phyloP scores from a whole-genome alignment of 2,329 filamentous ascomycete species.

The Amauroascus niger region DNA sequence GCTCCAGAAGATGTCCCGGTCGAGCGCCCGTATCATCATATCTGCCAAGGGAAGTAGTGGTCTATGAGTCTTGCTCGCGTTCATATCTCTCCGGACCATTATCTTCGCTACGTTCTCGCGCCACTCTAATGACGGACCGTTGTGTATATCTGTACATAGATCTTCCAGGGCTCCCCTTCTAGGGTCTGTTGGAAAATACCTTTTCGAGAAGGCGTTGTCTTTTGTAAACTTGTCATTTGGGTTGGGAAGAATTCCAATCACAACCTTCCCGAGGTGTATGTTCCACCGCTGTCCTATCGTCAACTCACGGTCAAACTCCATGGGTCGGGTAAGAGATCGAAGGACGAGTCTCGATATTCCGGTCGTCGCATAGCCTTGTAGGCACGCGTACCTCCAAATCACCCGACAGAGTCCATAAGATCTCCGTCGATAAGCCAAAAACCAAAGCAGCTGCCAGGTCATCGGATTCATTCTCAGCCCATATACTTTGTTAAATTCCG shows the following conservation, averaged over 20 bases:
- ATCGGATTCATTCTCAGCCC: constrained; percentile 14
- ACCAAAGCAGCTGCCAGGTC: constrained; percentile 34
- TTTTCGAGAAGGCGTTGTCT: background rate
- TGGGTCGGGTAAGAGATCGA: constrained; percentile 8
- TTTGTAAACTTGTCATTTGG: background rate
- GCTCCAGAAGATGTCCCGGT: constrained; percentile 1
- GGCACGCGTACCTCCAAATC: constrained; percentile 42
- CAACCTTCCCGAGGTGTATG: constrained; percentile 12
- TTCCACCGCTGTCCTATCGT: background rate
- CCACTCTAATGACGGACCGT: background rate
- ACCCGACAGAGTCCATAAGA: constrained; percentile 38
- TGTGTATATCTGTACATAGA: background rate
- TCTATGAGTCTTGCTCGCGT: background rate
- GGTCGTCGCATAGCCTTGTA: constrained; percentile 26
- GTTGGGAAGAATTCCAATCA: constrained; percentile 9
- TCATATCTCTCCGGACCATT: background rate
- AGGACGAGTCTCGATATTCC: constrained; percentile 26
- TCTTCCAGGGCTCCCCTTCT: background rate
- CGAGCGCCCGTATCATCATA: background rate
- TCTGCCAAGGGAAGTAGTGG: background rate
- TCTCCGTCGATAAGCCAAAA: constrained; percentile 31
- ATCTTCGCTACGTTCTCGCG: background rate
- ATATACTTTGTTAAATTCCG: constrained; percentile 12
- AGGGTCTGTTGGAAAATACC: background rate
- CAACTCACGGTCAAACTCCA: background rate